Evolutionary conservation across 306 rosid genomes (phyloP), one percentile per base, ranked within the genome.

Genomic region (Comarum palustre): DNA sequence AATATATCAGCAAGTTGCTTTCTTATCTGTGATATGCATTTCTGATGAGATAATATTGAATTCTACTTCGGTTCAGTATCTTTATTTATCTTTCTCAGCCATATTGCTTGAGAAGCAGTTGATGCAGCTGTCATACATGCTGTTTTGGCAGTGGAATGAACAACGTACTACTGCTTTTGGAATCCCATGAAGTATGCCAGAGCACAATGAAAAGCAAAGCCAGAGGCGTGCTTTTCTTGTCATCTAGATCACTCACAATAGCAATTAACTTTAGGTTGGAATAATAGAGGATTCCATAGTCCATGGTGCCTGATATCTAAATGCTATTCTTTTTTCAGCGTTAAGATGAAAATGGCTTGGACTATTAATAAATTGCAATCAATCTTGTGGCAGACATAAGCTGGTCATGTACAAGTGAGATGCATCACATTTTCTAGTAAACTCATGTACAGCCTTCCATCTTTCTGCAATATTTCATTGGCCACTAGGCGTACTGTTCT

Each of bases 1-100:
- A 31, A 57, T 13, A 14, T 60, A 16, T 60, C 66, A 60, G 66
- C 24, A 60, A 59, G 12, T 60, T 60, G 66, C 41, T 17, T 60
- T 60, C 20, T 31, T 6, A 31, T 60, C 11, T 60, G 39, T 34
- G 12, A 32, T 31, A 31, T 60, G 11, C 39, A 31, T 31, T 14
- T 31, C 42, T 16, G 66, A 31, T 32, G 34, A 15, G 19, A 29
- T 60, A 22, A 29, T 27, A 27, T 13, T 59, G 42, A 60, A 60
- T 31, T 36, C 64, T 27, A 31, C 36, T 8, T 20, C 11, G 14
- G 31, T 54, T 6, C 24, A 24, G 29, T 54, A 9, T 22, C 31
- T 54, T 52, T 22, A 54, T 22, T 3, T 11, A 54, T 20, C 60
- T 54, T 54, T 54, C 60, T 9, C 60, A 54, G 60, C 31, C 31